Evolutionary conservation across 208 protist genomes (phyloP).

Genomic region (Crithidia sp.): DNA sequence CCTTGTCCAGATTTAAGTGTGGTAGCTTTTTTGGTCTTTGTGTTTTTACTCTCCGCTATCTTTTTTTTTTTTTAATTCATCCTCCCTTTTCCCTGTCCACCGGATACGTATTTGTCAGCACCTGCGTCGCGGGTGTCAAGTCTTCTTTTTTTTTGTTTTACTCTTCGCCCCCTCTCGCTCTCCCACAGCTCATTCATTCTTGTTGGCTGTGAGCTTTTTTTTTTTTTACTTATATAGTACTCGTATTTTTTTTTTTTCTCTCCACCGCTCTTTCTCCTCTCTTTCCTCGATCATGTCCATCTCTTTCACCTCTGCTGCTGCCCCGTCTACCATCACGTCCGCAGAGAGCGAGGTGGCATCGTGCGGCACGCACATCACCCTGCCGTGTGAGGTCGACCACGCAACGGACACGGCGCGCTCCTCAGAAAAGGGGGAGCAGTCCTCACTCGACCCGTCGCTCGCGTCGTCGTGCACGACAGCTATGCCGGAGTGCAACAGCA

Average conservation of each 20-base stretch:
- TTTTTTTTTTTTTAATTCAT: neutral
- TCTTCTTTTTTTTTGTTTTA: too few relatives aligned
- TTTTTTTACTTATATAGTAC: neutral
- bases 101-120: too few relatives aligned
- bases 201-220: neutral
- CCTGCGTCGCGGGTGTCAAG: too few relatives aligned
- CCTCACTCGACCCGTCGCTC: constrained; percentile 7
- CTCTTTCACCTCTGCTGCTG: neutral
- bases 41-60: too few relatives aligned
- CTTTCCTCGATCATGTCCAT: constrained; percentile 4
- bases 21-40: constrained; percentile 3
- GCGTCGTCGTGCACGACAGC: constrained; percentile 7
- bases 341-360: constrained; percentile 10
- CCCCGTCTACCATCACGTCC: neutral
- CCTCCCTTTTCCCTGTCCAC: neutral
- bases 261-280: neutral
- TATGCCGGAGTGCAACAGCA: constrained; percentile 22
- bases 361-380: constrained; percentile 15
- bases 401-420: constrained; percentile 5
- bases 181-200: too few relatives aligned
- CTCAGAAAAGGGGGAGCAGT: constrained; percentile 3
- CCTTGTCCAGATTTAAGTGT: too few relatives aligned
- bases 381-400: constrained; percentile 19
- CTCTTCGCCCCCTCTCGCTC: too few relatives aligned
- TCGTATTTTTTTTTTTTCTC: neutral